Percentiles rank a stretch among this genome's conserved stretches.
These are phyloP conservation scores for Candida fluviatilis DNA, from an alignment of 805 yeast genomes.

Conservation along the genomic window DNA sequence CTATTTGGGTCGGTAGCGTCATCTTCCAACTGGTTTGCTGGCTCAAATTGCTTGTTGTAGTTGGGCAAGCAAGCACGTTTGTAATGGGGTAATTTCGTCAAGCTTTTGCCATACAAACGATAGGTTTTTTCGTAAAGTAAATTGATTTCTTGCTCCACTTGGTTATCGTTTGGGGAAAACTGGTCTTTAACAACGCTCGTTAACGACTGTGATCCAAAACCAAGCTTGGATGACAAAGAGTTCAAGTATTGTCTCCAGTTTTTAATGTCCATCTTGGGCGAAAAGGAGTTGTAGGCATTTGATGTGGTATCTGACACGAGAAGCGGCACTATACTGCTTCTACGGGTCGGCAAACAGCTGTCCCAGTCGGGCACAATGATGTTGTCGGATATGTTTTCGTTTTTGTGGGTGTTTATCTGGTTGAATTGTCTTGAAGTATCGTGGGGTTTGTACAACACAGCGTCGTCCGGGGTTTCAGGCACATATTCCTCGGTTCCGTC, in stretches of 20 bases:
- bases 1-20: conserved; percentile 27
- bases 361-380: conserved; percentile 41
- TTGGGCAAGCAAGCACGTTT: conserved; percentile 40
- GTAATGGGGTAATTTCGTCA: conserved; percentile 30
- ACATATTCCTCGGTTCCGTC: background rate
- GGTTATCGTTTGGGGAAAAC: conserved; percentile 8
- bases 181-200: conserved; percentile 19
- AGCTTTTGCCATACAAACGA: conserved; percentile 33
- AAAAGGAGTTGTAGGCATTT: conserved; percentile 19
- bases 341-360: conserved; percentile 25
- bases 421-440: conserved; percentile 35
- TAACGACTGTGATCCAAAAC: conserved; percentile 28
- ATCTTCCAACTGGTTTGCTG: conserved; percentile 19
- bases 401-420: conserved; percentile 41
- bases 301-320: conserved; percentile 10
- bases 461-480: conserved; percentile 26
- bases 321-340: conserved; percentile 15
- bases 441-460: conserved; percentile 42
- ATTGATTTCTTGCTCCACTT: conserved; percentile 28
- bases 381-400: conserved; percentile 38
- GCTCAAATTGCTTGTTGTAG: conserved; percentile 26
- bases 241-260: conserved; percentile 33
- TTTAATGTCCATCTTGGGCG: conserved; percentile 25
- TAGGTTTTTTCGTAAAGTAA: conserved; percentile 33
- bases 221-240: conserved; percentile 31